These are phyloP conservation scores for Grigorovia jiainica DNA, from an alignment of 805 yeast species.

Conservation along the genomic window DNA sequence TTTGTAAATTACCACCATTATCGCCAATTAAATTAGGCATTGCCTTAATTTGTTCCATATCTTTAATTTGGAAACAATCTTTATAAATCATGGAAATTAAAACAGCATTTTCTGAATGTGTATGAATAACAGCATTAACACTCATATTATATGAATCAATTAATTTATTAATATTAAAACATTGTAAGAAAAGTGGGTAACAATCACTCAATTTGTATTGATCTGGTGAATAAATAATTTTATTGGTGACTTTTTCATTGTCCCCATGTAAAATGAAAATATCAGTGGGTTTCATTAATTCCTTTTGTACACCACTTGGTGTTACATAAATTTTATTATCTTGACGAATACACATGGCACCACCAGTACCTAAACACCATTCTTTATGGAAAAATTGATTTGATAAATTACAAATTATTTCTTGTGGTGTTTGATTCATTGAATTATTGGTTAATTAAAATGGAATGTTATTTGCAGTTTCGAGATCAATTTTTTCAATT, in stretches of 20 bases:
- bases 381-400: slow-evolving; percentile 64
- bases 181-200: slow-evolving; percentile 76
- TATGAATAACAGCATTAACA: slow-evolving; percentile 91
- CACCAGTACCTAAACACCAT: slow-evolving; percentile 96
- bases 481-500: not conserved
- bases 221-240: slow-evolving; percentile 50
- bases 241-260: slow-evolving; percentile 31
- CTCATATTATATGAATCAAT: too few relatives aligned
- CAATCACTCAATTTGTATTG: slow-evolving; percentile 84
- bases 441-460: slow-evolving; percentile 15
- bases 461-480: too few relatives aligned
- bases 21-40: slow-evolving; percentile 50
- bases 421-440: slow-evolving; percentile 68
- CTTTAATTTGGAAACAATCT: slow-evolving; percentile 62
- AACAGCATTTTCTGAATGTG: slow-evolving; percentile 87
- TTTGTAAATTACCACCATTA: slow-evolving; percentile 52
- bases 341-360: slow-evolving; percentile 68
- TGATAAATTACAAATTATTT: slow-evolving; percentile 77
- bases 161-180: slow-evolving; percentile 51
- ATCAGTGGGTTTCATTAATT: slow-evolving; percentile 70
- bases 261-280: slow-evolving; percentile 62
- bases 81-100: slow-evolving; percentile 64
- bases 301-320: slow-evolving; percentile 96
- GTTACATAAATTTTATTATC: slow-evolving; percentile 57
- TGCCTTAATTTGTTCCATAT: slow-evolving; percentile 90